Base-by-base conservation (phyloP, 2,329 filamentous ascomycete species). In the Fusarium sp. region DNA sequence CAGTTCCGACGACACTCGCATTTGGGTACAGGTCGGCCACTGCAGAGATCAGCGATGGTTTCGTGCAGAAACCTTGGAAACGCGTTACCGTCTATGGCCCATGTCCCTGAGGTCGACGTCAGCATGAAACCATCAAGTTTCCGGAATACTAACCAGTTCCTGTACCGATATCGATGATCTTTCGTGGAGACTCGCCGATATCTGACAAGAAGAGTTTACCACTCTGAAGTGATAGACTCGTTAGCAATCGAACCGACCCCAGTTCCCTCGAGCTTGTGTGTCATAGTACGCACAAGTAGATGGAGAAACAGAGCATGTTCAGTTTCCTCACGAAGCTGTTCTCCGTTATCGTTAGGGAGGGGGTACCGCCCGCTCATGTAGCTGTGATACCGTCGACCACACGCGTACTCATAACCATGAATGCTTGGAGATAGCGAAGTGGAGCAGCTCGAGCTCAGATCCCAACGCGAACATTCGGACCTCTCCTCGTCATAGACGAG, bases 161-260 rank as follows among this genome's bases (percentile, higher is more conserved):
- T 2, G 87, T 88, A 16, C 87, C 87, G 10, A 88, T 78, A 50
- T 87, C 86, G 14, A 87, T 78, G 35, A 88, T 85, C 59, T 82
- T 85, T 38, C 84, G 79, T 0, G 84, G 84, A 20, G 80, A 68
- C 13, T 82, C 76, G 8, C 81, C 82, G 31, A 87, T 80, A 8
- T 84, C 84, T 2, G 84, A 80, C 38, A 81, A 78, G 64, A 84
- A 84, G 18, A 86, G 79, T 37, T 81, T 81, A 4, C 84, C 83
- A 18, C 81, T 78, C 79, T 85, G 57, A 29, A 63, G 24, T 16
- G 24, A 52, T 34, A 29, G 45, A 31, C 22, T 24, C 42, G 24
- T 68, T 59, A 72, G 64, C 27, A 42, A 45, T 29, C 29, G 59
- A 14, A 6, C 57, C 34, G 24, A 60, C n/a, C n/a, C n/a, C 16